Evolutionary conservation across 2,329 filamentous ascomycete species (phyloP), one percentile per base, ranked within the genome.

Genomic region (Stagonosporopsis chrysanthemi): DNA sequence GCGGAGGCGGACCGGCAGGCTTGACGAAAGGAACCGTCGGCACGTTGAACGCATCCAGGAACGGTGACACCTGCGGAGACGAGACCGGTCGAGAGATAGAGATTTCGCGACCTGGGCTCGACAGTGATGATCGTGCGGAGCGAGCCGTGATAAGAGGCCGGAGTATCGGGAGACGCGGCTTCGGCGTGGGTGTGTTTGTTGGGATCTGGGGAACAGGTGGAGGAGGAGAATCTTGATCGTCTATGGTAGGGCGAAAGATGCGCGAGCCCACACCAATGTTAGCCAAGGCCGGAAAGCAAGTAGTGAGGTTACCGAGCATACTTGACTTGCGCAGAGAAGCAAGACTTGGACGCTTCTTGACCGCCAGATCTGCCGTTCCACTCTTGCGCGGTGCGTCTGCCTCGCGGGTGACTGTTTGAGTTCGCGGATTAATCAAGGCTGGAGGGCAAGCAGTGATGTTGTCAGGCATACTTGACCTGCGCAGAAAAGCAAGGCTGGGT

Each of bases 201-300:
- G 61, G 56, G 6, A 68, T 60, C 39, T 64, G 60, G 1, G 67
- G 67, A 4, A 60, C 7, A 1, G 58, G 65, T 12, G 62, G 65
- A 23, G 54, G 62, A n/a, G 65, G 62, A 6, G 56, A 44, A 5
- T 23, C 22, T 4, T 48, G 36, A 5, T 22, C 26, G 29, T 5
- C 19, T 22, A 29, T 14, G 14, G 42, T 28, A 14, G 23, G 9
- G 48, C 42, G 54, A 23, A 68, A 68, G 45, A 69, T 31, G 7
- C 56, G 58, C 2, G 62, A 68, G 33, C 64, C 67, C 67, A 24
- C 5, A 19, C 7, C 9, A 7, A 5, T n/a, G 39, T 55, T n/a
- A 47, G 23, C 3, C 15, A 19, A 19, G 19, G 19, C 19, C 3
- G 19, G 19, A 19, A 19, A 19, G 19, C 19, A 19, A 19, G 19